Base-by-base conservation (phyloP, 2,329 filamentous ascomycete species). In the Kalaharituber pfeilii region DNA sequence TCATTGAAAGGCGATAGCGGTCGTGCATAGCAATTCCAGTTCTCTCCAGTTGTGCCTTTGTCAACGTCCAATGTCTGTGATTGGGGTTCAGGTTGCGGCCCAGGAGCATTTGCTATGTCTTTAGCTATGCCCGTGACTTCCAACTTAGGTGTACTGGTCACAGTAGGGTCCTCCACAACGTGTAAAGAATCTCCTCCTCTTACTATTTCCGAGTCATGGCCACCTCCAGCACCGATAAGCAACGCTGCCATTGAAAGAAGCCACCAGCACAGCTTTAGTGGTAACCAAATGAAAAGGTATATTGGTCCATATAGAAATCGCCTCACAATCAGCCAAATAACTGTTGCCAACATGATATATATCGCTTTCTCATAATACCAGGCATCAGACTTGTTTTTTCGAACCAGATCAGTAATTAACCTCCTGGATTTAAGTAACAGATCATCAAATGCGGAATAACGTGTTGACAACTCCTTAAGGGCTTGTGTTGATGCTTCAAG, bases 351-450 rank as follows among this genome's bases (percentile, higher is more conserved):
- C 15, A 96, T 75, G 62, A 95, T 75, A 66, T 88, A 93, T 61
- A 96, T 80, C 1, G 88, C 80, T 33, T 85, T 93, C 69, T 91
- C 84, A 29, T 98, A 76, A 67, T 98, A 98, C 91, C 91, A 98
- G 2, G 88, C 95, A 66, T 98, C 91, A 60, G 83, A 91, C 74
- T 98, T 98, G 66, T 93, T 86, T 59, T 85, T 91, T 57, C 79
- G 79, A 49, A 96, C 71, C 47, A 98, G 72, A 18, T 85, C 86
- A 5, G 79, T 79, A 6, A 95, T 77, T 18, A 98, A 72, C 53
- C 80, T 81, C 60, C 78, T 77, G 47, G 84, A 88, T 54, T 78
- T 83, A 2, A 77, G 74, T 33, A 98, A 74, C 65, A 95, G 75
- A 11, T 78, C 77, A 63, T 89, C 86, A 4, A 96, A 77, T 50